phyloP scores from a whole-genome alignment of 208 protist genomes.

The Leishmania turanica region DNA sequence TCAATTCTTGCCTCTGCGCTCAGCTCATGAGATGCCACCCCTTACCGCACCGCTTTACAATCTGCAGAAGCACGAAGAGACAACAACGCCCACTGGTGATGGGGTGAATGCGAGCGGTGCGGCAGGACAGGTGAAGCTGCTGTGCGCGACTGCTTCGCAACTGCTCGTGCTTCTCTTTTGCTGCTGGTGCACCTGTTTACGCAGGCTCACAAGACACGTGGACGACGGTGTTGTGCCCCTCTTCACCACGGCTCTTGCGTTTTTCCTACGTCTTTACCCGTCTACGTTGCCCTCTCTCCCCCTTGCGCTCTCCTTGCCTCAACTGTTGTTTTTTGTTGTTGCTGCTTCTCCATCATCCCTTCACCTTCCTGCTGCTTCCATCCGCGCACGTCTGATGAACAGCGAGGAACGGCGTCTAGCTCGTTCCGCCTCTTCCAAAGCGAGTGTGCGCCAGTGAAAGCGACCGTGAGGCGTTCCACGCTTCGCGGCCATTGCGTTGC shows the following conservation, averaged over 20 bases:
- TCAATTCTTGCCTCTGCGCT: background rate
- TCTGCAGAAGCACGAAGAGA: background rate
- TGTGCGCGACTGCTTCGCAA: background rate
- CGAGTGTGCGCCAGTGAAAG: background rate
- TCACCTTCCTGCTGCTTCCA: background rate
- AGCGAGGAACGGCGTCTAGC: background rate
- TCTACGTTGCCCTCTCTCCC: background rate
- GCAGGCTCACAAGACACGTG: background rate
- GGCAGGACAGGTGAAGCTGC: background rate
- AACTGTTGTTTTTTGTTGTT: background rate
- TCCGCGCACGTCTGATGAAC: background rate
- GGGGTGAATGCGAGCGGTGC: background rate
- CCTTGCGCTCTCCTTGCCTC: background rate
- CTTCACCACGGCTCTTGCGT: background rate
- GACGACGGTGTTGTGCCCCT: background rate
- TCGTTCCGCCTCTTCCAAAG: background rate
- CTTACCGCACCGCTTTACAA: background rate
- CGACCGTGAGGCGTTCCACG: background rate
- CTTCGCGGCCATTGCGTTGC: background rate
- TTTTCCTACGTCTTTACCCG: background rate
- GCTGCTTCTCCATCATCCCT: background rate
- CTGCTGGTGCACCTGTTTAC: background rate
- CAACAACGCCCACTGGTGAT: background rate
- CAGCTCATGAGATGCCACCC: background rate
- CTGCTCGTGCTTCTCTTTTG: background rate